Evolutionary conservation across 2,329 filamentous ascomycete species (phyloP).

Genomic region (Helotiales sp.): DNA sequence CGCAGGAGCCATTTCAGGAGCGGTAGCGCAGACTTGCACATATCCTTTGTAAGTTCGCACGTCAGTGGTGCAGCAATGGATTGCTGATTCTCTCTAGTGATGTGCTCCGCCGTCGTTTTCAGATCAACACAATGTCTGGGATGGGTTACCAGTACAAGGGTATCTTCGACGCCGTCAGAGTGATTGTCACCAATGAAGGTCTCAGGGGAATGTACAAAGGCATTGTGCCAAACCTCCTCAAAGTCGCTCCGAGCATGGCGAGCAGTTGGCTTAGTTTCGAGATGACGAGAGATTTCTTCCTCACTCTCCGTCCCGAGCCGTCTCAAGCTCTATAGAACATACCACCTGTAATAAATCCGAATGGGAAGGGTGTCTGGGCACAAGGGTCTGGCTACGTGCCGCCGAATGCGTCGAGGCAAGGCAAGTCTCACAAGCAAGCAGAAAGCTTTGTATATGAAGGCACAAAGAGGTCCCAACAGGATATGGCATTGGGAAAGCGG

Average conservation of each 20-base stretch:
- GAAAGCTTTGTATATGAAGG: conserved; percentile 33
- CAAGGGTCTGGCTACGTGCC: not conserved
- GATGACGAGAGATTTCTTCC: conserved; percentile 82
- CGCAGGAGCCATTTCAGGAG: conserved; percentile 92
- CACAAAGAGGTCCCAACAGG: conserved; percentile 15
- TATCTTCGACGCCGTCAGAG: conserved; percentile 77
- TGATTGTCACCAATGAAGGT: conserved; percentile 84
- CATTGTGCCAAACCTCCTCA: conserved; percentile 90
- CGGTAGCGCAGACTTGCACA: conserved; percentile 94
- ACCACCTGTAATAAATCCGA: not conserved
- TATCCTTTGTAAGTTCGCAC: conserved; percentile 88
- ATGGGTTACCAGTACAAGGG: conserved; percentile 96
- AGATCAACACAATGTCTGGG: conserved; percentile 98
- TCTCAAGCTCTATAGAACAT: conserved; percentile 18
- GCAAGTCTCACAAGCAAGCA: conserved; percentile 13
- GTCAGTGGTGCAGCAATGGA: not conserved
- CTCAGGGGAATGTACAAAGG: conserved; percentile 89
- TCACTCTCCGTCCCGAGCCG: conserved; percentile 54
- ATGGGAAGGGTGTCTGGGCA: conserved; percentile 7
- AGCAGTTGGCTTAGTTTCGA: conserved; percentile 98
- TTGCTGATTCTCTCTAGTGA: conserved; percentile 56
- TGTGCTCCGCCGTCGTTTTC: conserved; percentile 88
- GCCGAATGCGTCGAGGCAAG: not conserved
- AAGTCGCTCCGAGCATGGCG: conserved; percentile 98
- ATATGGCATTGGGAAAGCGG: conserved; percentile 32